Evolutionary conservation across 23 red algal species (phyloP).

Genomic region (Agarophyton chilense): DNA sequence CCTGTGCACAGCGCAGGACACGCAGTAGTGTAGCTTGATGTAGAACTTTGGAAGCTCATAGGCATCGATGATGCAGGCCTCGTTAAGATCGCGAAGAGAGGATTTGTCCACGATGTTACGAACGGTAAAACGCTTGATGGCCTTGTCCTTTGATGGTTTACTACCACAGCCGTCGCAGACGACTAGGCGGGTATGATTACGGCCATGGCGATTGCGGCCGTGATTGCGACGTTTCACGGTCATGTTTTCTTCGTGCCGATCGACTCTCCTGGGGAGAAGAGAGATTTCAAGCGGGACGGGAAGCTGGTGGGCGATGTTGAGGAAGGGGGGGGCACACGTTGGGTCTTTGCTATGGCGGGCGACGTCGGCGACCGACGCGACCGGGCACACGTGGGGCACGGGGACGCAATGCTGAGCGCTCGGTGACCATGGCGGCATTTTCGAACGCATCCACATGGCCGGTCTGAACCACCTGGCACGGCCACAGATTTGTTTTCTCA

Average conservation of each 20-base stretch:
- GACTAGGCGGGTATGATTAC: conserved; percentile 83
- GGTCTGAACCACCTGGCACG: too few species aligned
- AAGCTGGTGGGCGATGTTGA: background rate
- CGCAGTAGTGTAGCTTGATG: conserved; percentile 96
- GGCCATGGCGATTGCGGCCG: conserved; percentile 91
- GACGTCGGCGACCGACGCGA: conserved; percentile 2
- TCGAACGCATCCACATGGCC: too few species aligned
- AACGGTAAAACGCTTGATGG: conserved; percentile 96
- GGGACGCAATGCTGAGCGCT: too few species aligned
- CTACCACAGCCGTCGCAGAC: conserved; percentile 88
- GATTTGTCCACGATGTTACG: conserved; percentile 95
- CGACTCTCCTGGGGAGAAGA: background rate
- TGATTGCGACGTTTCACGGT: conserved; percentile 93
- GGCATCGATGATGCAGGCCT: conserved; percentile 85
- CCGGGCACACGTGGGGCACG: background rate
- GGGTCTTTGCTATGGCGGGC: background rate
- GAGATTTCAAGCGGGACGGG: background rate
- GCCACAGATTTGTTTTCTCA: too few species aligned
- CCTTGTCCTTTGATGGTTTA: conserved; percentile 94
- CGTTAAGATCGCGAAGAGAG: conserved; percentile 88
- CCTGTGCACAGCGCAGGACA: conserved; percentile 98
- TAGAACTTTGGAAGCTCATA: conserved; percentile 97
- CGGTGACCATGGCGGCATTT: too few species aligned
- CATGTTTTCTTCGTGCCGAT: conserved; percentile 26
- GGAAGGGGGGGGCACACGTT: background rate